Conservation (phyloP, 768 basidiomycete genomes). For the Lactifluus subvellereus region DNA sequence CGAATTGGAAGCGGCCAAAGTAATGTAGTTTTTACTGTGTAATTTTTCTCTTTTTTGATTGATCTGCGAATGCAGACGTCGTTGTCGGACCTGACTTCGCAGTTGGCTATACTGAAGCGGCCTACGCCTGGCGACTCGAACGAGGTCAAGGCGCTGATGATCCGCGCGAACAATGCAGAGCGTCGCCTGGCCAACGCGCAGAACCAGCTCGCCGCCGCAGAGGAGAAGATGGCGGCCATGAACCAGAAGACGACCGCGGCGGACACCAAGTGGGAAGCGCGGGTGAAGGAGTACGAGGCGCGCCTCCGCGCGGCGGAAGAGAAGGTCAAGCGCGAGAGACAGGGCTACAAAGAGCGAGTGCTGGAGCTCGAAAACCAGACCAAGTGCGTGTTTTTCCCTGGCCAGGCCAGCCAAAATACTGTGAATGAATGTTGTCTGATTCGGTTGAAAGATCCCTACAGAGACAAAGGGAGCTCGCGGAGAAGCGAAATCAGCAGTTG, state of each 20-base stretch:
- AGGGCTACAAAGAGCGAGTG: constrained; percentile 86
- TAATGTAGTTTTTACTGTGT: constrained; percentile 29
- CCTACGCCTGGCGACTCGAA: constrained; percentile 55
- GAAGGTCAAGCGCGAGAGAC: constrained; percentile 86
- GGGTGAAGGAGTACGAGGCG: constrained; percentile 90
- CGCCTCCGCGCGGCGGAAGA: constrained; percentile 81
- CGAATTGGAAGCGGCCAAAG: constrained; percentile 86
- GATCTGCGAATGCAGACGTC: constrained; percentile 44
- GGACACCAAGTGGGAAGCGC: constrained; percentile 88
- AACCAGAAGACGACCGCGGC: constrained; percentile 66
- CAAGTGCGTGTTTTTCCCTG: constrained; percentile 42
- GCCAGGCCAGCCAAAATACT: neutral
- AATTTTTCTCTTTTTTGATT: neutral
- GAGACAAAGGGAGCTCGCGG: constrained; percentile 71
- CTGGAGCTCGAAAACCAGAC: constrained; percentile 64
- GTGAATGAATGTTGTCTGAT: constrained; percentile 8
- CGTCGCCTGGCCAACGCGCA: constrained; percentile 78
- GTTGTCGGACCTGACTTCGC: constrained; percentile 66
- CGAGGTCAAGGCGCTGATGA: constrained; percentile 63
- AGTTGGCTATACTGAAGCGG: constrained; percentile 57
- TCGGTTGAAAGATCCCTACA: constrained; percentile 53
- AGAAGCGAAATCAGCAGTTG: constrained; percentile 61
- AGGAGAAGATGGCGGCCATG: constrained; percentile 74
- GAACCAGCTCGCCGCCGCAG: constrained; percentile 76
- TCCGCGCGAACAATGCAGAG: constrained; percentile 80